Evolutionary conservation across 345 rosid species (phyloP).

Genomic region (Arabidopsis arenosa): DNA sequence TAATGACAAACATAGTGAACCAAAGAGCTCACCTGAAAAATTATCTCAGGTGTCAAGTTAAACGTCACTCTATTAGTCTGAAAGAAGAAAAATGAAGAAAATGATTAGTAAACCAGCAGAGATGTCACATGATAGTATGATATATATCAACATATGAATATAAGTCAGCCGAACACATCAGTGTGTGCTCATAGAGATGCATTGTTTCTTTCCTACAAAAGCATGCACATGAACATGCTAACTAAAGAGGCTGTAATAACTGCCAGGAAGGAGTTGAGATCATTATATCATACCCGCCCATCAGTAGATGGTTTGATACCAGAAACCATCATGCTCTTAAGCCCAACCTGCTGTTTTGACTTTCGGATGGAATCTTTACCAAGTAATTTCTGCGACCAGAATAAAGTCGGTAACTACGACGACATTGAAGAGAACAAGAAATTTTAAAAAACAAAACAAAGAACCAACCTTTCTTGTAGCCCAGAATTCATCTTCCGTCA

Average conservation of each 20-base stretch:
- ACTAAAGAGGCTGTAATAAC: background rate
- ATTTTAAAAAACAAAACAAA: slow-evolving; percentile 25
- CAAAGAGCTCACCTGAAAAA: slow-evolving; percentile 69
- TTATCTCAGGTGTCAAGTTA: slow-evolving; percentile 84
- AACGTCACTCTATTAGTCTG: slow-evolving; percentile 96
- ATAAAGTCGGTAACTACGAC: slow-evolving; percentile 28
- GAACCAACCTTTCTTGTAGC: slow-evolving; percentile 84
- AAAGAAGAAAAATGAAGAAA: slow-evolving; percentile 16
- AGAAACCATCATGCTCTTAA: slow-evolving; percentile 86
- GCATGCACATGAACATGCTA: slow-evolving; percentile 10
- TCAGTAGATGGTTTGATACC: slow-evolving; percentile 80
- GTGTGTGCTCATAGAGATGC: slow-evolving; percentile 2
- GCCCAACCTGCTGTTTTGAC: slow-evolving; percentile 79
- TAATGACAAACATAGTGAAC: slow-evolving; percentile 22
- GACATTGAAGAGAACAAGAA: slow-evolving; percentile 16
- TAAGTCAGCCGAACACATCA: slow-evolving; percentile 5
- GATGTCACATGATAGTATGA: background rate
- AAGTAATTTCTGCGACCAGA: slow-evolving; percentile 69
- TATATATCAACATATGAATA: background rate
- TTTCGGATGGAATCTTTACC: slow-evolving; percentile 65
- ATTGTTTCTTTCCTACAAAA: slow-evolving; percentile 4
- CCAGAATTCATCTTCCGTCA: slow-evolving; percentile 75
- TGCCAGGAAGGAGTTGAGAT: slow-evolving; percentile 26
- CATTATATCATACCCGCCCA: slow-evolving; percentile 71
- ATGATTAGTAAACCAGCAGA: slow-evolving; percentile 1